Conservation (phyloP, 768 basidiomycete species). For the button mushroom (Agaricus bisporus) region DNA sequence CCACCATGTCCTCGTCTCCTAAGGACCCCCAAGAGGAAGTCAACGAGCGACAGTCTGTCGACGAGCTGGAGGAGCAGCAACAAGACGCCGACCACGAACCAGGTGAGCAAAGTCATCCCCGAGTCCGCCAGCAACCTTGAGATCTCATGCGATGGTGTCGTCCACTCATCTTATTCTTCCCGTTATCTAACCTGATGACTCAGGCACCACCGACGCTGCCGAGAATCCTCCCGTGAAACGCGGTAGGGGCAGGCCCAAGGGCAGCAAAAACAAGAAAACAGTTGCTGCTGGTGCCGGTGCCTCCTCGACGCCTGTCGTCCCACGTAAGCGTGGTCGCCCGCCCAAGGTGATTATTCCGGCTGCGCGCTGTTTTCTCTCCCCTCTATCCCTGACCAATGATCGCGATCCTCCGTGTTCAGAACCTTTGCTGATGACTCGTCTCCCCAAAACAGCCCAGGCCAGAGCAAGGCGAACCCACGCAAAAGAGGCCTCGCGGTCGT, state of each 20-base stretch:
- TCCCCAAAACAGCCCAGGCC: slow-evolving; percentile 33
- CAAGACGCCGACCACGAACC: slow-evolving; percentile 31
- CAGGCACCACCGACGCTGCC: slow-evolving; percentile 29
- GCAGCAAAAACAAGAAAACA: slow-evolving; percentile 68
- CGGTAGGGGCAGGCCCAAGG: slow-evolving; percentile 84
- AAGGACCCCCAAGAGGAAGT: slow-evolving; percentile 44
- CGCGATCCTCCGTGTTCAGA: slow-evolving; percentile 13
- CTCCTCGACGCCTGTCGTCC: slow-evolving; percentile 28
- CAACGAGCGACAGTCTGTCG: slow-evolving; percentile 48
- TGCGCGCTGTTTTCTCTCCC: slow-evolving; percentile 15
- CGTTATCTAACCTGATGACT: slow-evolving; percentile 21
- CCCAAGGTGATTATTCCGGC: slow-evolving; percentile 44
- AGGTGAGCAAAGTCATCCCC: slow-evolving; percentile 27
- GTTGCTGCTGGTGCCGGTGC: slow-evolving; percentile 25
- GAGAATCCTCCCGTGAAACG: slow-evolving; percentile 49
- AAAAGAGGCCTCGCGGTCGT: slow-evolving; percentile 69
- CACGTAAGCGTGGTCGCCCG: slow-evolving; percentile 61
- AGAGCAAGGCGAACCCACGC: slow-evolving; percentile 43
- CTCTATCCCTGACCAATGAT: slow-evolving; percentile 5
- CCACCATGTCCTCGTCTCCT: slow-evolving; percentile 59
- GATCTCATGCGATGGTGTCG: slow-evolving; percentile 14
- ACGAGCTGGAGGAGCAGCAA: slow-evolving; percentile 51
- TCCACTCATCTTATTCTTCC: slow-evolving; percentile 17
- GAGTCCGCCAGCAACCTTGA: slow-evolving; percentile 22
- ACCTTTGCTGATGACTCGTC: slow-evolving; percentile 14